A percentile compares a stretch with the other conserved stretches of the same genome.
phyloP scores from a whole-genome alignment of 345 rosid genomes.

The Ceriops zippeliana region DNA sequence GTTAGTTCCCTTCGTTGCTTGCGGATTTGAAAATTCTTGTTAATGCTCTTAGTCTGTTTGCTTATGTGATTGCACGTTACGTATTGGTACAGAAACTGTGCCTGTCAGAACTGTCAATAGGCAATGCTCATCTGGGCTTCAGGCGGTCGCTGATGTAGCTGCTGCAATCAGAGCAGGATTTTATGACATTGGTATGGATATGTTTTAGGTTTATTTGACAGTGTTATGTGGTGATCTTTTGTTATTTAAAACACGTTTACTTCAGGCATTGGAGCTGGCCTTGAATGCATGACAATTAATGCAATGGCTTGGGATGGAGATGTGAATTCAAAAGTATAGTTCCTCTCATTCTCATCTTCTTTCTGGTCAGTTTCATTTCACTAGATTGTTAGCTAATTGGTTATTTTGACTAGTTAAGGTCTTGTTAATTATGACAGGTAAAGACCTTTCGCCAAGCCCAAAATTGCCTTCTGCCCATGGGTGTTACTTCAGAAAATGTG shows the following conservation, averaged over 20 bases:
- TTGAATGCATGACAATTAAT: constrained; percentile 83
- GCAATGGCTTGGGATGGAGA: constrained; percentile 86
- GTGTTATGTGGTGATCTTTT: background rate
- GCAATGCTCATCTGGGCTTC: constrained; percentile 96
- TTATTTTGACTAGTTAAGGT: background rate
- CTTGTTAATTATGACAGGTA: constrained; percentile 39
- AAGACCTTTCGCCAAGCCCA: constrained; percentile 69
- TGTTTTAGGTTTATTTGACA: background rate
- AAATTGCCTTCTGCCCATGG: constrained; percentile 95
- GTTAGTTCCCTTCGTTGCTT: constrained; percentile 26
- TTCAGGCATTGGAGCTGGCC: constrained; percentile 92
- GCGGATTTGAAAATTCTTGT: background rate
- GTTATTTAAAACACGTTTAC: background rate
- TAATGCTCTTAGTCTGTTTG: background rate
- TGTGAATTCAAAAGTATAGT: constrained; percentile 69
- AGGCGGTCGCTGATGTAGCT: constrained; percentile 97
- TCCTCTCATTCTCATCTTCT: background rate
- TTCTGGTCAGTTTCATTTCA: background rate
- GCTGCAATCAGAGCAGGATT: constrained; percentile 96
- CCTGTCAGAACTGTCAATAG: constrained; percentile 88
- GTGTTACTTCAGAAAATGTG: constrained; percentile 91
- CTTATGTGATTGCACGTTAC: background rate
- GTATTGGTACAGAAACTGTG: constrained; percentile 56
- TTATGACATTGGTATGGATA: constrained; percentile 73
- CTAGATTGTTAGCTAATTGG: background rate